A percentile compares a stretch with the other conserved stretches of the same genome.
These are phyloP conservation scores for Cinnamomum micranthum DNA, from an alignment of 164 flowering plant genomes.

Conservation along the genomic window DNA sequence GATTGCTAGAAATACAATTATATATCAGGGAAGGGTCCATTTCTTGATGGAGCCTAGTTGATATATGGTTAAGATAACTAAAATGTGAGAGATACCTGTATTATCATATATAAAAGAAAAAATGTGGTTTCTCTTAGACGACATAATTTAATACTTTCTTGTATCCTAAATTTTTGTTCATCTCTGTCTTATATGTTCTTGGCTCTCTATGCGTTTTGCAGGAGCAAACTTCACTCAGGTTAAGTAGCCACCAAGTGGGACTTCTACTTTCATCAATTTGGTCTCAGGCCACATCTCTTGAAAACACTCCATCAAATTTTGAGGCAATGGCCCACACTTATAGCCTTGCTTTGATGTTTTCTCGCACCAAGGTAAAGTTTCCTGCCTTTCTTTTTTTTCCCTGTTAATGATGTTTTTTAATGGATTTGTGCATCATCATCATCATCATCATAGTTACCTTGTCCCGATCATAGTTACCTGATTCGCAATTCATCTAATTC, in stretches of 20 bases:
- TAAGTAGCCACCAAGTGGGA: conserved; percentile 82
- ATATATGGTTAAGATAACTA: not conserved
- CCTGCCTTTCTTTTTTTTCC: not conserved
- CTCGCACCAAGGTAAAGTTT: conserved; percentile 58
- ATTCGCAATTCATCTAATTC: no score
- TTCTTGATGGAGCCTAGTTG: not conserved
- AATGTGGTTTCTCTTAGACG: no score
- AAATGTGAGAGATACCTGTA: not conserved
- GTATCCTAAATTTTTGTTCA: not conserved
- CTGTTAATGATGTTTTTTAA: not conserved
- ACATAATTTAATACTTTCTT: not conserved
- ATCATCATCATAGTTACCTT: not conserved
- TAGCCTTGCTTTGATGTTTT: conserved; percentile 53
- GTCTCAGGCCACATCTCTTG: conserved; percentile 75
- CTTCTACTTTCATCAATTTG: conserved; percentile 82
- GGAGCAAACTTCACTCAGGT: conserved; percentile 54
- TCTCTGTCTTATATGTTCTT: conserved; percentile 5
- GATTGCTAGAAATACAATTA: not conserved
- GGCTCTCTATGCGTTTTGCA: conserved; percentile 14
- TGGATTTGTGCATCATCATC: not conserved
- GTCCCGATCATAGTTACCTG: no score
- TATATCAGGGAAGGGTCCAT: not conserved
- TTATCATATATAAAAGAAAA: no score
- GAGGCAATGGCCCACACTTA: conserved; percentile 84
- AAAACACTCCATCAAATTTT: conserved; percentile 63